phyloP scores from a whole-genome alignment of 2,329 filamentous ascomycete species.

The Aspergillus ibericus region DNA sequence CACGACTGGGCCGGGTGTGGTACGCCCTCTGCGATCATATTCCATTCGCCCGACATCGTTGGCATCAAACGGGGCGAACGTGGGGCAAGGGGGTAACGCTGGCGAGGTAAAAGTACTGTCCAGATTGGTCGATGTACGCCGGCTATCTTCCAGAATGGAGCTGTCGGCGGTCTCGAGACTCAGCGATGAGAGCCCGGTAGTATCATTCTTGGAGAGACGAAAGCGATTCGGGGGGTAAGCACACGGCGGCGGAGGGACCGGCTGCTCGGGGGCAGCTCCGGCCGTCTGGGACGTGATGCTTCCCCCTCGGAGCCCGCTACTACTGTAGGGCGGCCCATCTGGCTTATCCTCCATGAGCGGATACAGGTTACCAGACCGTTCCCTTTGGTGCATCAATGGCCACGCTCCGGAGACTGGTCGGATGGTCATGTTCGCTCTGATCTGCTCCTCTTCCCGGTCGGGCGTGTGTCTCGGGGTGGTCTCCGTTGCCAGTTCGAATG shows the following conservation, averaged over 20 bases:
- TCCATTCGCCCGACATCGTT: constrained; percentile 37
- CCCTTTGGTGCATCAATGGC: constrained; percentile 29
- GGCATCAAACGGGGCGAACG: constrained; percentile 38
- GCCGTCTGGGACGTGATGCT: constrained; percentile 37
- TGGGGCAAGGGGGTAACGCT: constrained; percentile 34
- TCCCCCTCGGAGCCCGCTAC: constrained; percentile 28
- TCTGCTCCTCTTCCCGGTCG: constrained; percentile 29
- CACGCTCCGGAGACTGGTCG: constrained; percentile 32
- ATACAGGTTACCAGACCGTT: constrained; percentile 23
- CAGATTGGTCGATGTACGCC: constrained; percentile 25
- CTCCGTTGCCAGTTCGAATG: constrained; percentile 36
- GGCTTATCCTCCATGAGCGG: constrained; percentile 26
- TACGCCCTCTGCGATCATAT: constrained; percentile 30
- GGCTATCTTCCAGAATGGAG: constrained; percentile 38
- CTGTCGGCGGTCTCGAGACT: constrained; percentile 42
- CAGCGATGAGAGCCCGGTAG: constrained; percentile 36
- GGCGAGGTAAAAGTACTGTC: constrained; percentile 34
- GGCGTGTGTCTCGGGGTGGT: constrained; percentile 39
- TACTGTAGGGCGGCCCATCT: constrained; percentile 20
- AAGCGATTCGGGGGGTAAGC: constrained; percentile 34
- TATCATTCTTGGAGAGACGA: constrained; percentile 37
- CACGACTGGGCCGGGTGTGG: constrained; percentile 24
- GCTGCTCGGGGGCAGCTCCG: constrained; percentile 36
- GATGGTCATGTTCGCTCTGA: constrained; percentile 25
- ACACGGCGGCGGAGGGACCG: constrained; percentile 38